Evolutionary conservation across 257 asterid species (phyloP).

Genomic region (Primulina eburnea): DNA sequence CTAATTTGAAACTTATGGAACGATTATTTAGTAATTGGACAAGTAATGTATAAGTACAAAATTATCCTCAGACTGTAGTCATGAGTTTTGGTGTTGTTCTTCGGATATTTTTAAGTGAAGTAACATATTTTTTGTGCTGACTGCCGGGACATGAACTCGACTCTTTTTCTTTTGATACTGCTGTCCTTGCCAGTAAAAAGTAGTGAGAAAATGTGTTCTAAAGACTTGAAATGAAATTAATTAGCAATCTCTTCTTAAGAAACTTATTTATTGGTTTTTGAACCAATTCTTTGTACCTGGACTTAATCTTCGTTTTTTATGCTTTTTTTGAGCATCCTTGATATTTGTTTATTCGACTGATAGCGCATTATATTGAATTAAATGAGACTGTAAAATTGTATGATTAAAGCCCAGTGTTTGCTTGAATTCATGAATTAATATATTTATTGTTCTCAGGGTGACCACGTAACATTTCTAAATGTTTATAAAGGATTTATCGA

Average conservation of each 20-base stretch:
- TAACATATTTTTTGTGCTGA: not conserved
- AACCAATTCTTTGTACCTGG: not conserved
- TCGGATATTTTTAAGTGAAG: not conserved
- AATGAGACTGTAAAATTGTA: not conserved
- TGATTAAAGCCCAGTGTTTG: conserved; percentile 15
- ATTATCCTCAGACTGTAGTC: not conserved
- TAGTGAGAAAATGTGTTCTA: not conserved
- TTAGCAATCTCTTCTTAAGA: not conserved
- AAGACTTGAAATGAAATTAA: not conserved
- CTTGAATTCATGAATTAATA: conserved; percentile 1
- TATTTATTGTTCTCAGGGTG: conserved; percentile 65
- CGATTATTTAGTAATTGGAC: not conserved
- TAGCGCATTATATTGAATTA: not conserved
- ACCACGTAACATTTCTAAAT: conserved; percentile 83
- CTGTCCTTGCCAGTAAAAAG: not conserved
- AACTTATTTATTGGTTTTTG: not conserved
- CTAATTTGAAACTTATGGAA: not conserved
- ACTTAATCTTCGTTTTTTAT: not conserved
- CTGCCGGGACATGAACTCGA: too few relatives aligned
- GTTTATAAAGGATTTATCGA: conserved; percentile 83
- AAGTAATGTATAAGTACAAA: too few relatives aligned
- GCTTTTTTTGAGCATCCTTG: too few relatives aligned
- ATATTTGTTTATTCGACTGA: not conserved
- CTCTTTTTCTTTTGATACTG: not conserved
- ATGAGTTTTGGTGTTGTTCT: not conserved